Evolutionary conservation across 495 filamentous ascomycete species (phyloP).

Genomic region (Aspergillus steynii): DNA sequence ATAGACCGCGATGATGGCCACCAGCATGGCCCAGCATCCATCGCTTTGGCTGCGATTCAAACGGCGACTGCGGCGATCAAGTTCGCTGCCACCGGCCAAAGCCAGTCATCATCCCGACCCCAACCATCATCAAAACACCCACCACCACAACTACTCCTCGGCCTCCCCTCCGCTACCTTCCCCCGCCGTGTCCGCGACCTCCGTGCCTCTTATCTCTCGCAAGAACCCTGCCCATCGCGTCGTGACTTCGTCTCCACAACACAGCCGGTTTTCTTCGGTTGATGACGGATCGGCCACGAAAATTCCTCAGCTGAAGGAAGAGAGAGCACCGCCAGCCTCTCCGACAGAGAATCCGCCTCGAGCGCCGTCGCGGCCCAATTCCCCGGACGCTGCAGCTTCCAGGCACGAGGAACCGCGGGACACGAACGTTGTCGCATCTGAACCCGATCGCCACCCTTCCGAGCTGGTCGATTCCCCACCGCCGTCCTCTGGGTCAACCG

Average conservation of each 20-base stretch:
- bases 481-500: slow-evolving; percentile 12
- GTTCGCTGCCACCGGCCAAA: neutral
- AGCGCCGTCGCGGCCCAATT: neutral
- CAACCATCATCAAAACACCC: neutral
- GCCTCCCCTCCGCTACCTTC: slow-evolving; percentile 9
- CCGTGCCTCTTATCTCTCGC: neutral
- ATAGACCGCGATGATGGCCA: neutral
- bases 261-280: neutral
- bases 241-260: neutral
- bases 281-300: neutral
- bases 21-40: neutral
- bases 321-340: neutral
- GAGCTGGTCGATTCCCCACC: slow-evolving; percentile 19
- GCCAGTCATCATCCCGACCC: neutral
- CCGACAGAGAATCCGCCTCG: neutral
- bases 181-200: slow-evolving; percentile 8
- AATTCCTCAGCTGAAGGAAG: neutral
- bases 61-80: neutral
- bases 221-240: neutral
- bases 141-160: neutral
- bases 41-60: neutral
- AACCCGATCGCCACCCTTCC: slow-evolving; percentile 10
- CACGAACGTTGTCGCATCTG: neutral
- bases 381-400: neutral
- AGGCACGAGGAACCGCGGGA: neutral